Evolutionary conservation across 2,329 filamentous ascomycete species (phyloP).

Genomic region (Penicillium sp.): DNA sequence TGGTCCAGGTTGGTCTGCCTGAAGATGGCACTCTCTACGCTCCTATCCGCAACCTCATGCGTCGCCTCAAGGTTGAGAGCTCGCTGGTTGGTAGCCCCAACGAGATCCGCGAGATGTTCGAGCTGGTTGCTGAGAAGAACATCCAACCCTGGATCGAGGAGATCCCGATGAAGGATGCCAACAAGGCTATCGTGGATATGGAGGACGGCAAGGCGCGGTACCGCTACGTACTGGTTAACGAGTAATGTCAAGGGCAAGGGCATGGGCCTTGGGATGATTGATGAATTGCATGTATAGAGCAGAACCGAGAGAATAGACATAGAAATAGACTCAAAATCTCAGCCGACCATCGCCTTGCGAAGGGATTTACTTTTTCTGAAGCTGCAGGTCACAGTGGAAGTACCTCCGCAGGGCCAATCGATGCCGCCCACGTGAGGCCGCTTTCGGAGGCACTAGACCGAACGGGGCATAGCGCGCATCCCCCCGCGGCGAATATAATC

Average conservation of each 20-base stretch:
- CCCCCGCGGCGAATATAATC: slow-evolving; percentile 18
- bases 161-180: slow-evolving; percentile 47
- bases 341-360: neutral
- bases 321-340: neutral
- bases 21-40: slow-evolving; percentile 59
- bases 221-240: slow-evolving; percentile 49
- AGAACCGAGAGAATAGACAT: neutral
- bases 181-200: slow-evolving; percentile 48
- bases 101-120: slow-evolving; percentile 49
- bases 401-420: neutral
- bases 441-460: slow-evolving; percentile 30
- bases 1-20: slow-evolving; percentile 68
- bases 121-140: slow-evolving; percentile 43
- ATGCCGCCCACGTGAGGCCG: slow-evolving; percentile 28
- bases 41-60: slow-evolving; percentile 58
- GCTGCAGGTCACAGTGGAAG: neutral
- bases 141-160: slow-evolving; percentile 47
- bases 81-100: slow-evolving; percentile 42
- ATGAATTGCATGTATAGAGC: neutral
- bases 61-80: slow-evolving; percentile 56
- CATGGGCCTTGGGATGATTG: neutral
- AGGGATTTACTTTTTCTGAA: neutral
- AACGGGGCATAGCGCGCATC: slow-evolving; percentile 7
- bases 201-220: slow-evolving; percentile 48
- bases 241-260: slow-evolving; percentile 16